phyloP scores from a whole-genome alignment of 2,329 filamentous ascomycete genomes.

The Colletotrichum sp. region DNA sequence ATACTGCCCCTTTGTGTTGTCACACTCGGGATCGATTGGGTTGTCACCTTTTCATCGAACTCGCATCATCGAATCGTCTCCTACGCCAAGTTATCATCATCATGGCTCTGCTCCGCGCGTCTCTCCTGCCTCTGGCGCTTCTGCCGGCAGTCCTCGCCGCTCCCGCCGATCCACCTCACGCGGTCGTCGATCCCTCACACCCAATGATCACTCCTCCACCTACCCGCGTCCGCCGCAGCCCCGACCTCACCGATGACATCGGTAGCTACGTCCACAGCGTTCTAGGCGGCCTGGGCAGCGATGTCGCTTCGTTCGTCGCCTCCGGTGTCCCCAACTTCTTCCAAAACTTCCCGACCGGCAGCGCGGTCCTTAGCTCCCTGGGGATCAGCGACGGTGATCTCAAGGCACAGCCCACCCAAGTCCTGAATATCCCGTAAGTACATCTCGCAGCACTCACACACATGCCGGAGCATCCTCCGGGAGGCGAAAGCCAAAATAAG shows the following conservation, averaged over 20 bases:
- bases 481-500: neutral
- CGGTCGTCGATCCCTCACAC: slow-evolving; percentile 12
- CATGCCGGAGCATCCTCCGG: neutral
- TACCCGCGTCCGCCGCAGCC: slow-evolving; percentile 1
- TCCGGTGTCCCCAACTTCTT: slow-evolving; percentile 73
- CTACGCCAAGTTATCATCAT: neutral
- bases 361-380: slow-evolving; percentile 64
- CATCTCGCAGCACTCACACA: slow-evolving; percentile 6
- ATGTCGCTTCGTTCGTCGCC: slow-evolving; percentile 64
- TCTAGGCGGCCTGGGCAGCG: slow-evolving; percentile 56
- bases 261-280: slow-evolving; percentile 56
- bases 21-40: neutral
- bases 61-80: neutral
- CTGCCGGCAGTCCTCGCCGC: slow-evolving; percentile 21
- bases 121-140: slow-evolving; percentile 7
- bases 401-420: slow-evolving; percentile 69
- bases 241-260: slow-evolving; percentile 43
- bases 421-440: slow-evolving; percentile 69
- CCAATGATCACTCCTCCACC: slow-evolving; percentile 30
- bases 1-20: neutral
- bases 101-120: slow-evolving; percentile 4
- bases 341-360: slow-evolving; percentile 68
- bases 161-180: slow-evolving; percentile 12
- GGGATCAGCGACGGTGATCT: slow-evolving; percentile 64
- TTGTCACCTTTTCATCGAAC: neutral